Base-by-base conservation (phyloP, 2,329 filamentous ascomycete genomes). In the Blastomyces emzantsi region DNA sequence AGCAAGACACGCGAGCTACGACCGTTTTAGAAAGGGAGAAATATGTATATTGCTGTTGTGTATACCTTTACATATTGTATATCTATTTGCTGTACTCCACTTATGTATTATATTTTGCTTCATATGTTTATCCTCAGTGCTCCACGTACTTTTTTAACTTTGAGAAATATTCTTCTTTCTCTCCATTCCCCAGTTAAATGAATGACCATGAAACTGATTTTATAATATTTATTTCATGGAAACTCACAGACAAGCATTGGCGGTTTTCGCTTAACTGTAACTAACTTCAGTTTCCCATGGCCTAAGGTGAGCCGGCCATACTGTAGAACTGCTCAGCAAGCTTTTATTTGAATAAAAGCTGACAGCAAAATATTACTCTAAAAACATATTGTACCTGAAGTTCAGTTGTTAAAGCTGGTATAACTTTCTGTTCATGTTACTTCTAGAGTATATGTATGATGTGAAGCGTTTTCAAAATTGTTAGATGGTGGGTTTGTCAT, bases 221-320 rank as follows among this genome's bases (percentile, higher is more conserved):
- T 63, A 62, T 51, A 64, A 65, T 65, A 54, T 63, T 64, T 33
- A 55, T 62, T 62, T 66, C 62, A 51, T 63, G 62, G 51, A 43
- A 66, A 52, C 63, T 49, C 22, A 33, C 4, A 15, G 57, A 13
- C 49, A 25, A 60, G 63, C 65, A 64, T 65, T 30, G 6, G 64
- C 64, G 1, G 65, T 60, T 62, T 65, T 63, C 47, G 64, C 64
- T 66, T 65, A 30, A 66, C 63, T 49, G 62, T 62, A 62, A 64
- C 65, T 52, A 65, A 55, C 57, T 63, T 36, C 54, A 61, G 62
- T 63, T 65, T n/a, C 56, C 63, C 63, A 57, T 65, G 62, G 22
- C 65, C 65, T 39, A 57, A 63, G 63, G 65, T 36, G 33, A 36
- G 33, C 65, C 55, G 64, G 56, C 65, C 64, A 66, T 61, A 66